Base-by-base conservation (phyloP, 805 yeast species). In the Wilhelminamyces savonicus region DNA sequence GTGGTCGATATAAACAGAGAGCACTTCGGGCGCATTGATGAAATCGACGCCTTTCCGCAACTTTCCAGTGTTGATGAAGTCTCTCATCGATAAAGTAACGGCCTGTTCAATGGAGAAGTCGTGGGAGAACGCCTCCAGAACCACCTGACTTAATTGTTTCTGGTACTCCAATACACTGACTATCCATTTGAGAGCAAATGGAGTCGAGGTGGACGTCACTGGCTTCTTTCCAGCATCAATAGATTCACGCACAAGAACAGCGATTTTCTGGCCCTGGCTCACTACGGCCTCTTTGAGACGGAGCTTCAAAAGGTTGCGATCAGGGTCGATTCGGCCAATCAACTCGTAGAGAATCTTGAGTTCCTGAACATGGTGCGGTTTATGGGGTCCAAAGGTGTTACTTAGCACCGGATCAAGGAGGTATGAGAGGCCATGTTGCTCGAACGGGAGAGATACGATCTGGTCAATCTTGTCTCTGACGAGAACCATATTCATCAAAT, bases 141-240 rank as follows among this genome's bases (percentile, higher is more conserved):
- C 52, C 2, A 87, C 59, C 3, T 26, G 18, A 21, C 69, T 71
- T 42, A 74, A 74, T 34, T 73, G 74, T 4, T 56, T 59, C 40
- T 72, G 78, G 34, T 75, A 56, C 8, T 48, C 52, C 8, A 83
- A 49, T 3, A 83, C 66, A 17, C 69, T 62, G 25, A 72, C 72
- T 7, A 83, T 69, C 90, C 94, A 87, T 30, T 65, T 62, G 3
- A 74, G 64, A 0, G 94, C 92, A 41, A 69, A 71, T 29, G 62
- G 57, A 7, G 78, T 53, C 34, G 69, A 56, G 30, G 36, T 47
- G 13, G 48, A 34, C 23, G 43, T 31, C 11, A 32, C 27, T 3
- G 36, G 16, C n/a, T 23, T 18, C 16, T 35, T 35, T 19, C 32
- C 20, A 13, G 30, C 30, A 12, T 26, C 35, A 17, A 17, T 6